phyloP scores from a whole-genome alignment of 1,139 yeast genomes.

The Yarrowia galli region DNA sequence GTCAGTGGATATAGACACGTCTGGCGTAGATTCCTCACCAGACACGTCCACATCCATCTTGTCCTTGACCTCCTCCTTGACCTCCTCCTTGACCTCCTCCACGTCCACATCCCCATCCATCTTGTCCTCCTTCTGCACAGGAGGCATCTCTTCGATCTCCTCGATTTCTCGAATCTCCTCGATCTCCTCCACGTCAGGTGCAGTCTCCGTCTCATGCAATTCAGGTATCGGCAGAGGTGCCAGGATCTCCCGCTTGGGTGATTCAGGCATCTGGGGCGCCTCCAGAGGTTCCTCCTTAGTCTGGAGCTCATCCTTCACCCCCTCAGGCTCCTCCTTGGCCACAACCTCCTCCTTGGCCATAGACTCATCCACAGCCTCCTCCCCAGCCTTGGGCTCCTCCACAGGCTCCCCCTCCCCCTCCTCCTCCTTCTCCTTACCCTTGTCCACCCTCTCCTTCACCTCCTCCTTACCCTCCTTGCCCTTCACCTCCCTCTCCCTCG shows the following conservation, averaged over 20 bases:
- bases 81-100: neutral
- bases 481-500: constrained; percentile 36
- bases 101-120: neutral
- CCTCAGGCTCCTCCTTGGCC: neutral
- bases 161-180: no score
- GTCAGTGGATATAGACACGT: no score
- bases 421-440: neutral
- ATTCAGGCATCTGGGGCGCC: no score
- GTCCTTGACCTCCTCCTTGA: neutral
- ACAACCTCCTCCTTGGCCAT: neutral
- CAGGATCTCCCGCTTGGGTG: no score
- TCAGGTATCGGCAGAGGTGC: no score
- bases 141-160: neutral
- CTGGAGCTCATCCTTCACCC: neutral
- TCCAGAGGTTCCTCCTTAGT: no score
- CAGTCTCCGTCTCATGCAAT: neutral
- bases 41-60: no score
- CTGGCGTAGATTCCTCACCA: neutral
- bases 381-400: neutral
- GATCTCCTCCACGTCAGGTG: neutral
- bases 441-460: neutral
- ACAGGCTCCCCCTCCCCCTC: neutral
- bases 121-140: neutral
- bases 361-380: neutral
- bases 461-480: neutral